Base-by-base conservation (phyloP, 2,329 filamentous ascomycete genomes). In the Aspergillus intermedius region DNA sequence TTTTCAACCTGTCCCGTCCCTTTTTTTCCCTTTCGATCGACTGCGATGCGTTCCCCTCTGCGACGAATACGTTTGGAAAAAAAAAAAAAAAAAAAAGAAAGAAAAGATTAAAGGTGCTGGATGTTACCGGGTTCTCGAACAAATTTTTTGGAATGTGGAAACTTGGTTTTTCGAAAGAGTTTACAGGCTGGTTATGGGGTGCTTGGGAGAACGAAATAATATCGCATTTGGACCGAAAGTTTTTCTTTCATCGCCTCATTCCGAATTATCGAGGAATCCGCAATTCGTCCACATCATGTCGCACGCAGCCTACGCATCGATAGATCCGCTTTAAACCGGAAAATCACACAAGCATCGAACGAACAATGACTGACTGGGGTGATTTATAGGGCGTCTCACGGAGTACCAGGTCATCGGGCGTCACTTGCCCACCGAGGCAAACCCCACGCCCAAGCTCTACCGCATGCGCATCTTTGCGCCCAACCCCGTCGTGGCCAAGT, bases 321-420 rank as follows among this genome's bases (percentile, higher is more conserved):
- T 46, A 44, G 41, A 42, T 41, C 45, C 47, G 37, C 19, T 51
- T 48, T 32, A 45, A 34, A 30, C 32, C 45, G 35, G 35, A 41
- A 44, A 40, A 42, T 41, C 39, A 40, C 40, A 19, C 30, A 37
- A 47, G 40, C 34, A 25, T 39, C 46, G 42, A 51, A 43, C 42
- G 48, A 54, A 58, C 53, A 48, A 49, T 60, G 44, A 60, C 65
- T 70, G 59, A 70, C 62, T 60, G 56, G 58, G 59, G 55, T 37
- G 54, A 57, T 59, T 54, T 59, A 25, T 76, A 98, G 93, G 91
- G 89, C 93, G 93, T 84, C 91, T 98, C 81, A 88, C 90, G 77
- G 93, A 98, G 86, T 98, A 95, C 85, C 93, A 97, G 86, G 91
- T 98, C 82, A 95, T 98, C 74, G 93, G 94, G 81, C 91, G 94